Percentiles rank a stretch among this genome's conserved stretches.
phyloP scores from a whole-genome alignment of 495 filamentous ascomycete genomes.

The Neurospora discreta region DNA sequence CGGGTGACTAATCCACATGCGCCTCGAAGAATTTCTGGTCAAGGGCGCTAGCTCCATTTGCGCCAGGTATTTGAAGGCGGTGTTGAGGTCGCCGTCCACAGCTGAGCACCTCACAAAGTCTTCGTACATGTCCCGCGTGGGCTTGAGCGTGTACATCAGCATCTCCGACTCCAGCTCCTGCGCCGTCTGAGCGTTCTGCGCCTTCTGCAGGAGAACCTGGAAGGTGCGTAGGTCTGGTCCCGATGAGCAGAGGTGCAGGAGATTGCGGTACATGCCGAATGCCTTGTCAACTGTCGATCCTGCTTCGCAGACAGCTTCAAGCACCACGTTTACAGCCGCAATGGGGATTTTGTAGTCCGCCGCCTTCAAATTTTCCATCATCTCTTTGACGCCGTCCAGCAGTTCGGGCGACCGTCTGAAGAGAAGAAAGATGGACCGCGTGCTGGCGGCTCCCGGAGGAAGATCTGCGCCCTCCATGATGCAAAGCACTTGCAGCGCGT shows the following conservation, averaged over 20 bases:
- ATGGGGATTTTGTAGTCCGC: constrained; percentile 37
- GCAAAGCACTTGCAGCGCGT: constrained; percentile 50
- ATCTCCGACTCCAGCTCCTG: constrained; percentile 70
- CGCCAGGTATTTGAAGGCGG: constrained; percentile 46
- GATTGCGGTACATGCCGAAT: constrained; percentile 56
- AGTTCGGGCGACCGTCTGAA: constrained; percentile 21
- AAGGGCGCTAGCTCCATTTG: constrained; percentile 34
- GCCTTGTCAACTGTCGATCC: constrained; percentile 35
- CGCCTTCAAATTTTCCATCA: constrained; percentile 41
- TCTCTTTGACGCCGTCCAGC: constrained; percentile 35
- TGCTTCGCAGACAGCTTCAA: constrained; percentile 42
- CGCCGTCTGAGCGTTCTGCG: constrained; percentile 45
- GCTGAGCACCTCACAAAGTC: constrained; percentile 56
- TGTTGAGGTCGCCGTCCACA: constrained; percentile 39
- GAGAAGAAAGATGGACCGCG: constrained; percentile 41
- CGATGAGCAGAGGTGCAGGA: constrained; percentile 48
- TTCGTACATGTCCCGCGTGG: constrained; percentile 55
- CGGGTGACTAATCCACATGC: constrained; percentile 27
- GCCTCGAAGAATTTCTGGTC: neutral
- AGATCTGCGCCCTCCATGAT: constrained; percentile 56
- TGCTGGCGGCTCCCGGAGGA: constrained; percentile 39
- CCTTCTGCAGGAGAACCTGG: constrained; percentile 55
- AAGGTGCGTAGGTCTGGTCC: constrained; percentile 52
- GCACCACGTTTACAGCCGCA: constrained; percentile 49
- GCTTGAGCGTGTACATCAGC: constrained; percentile 47